Base-by-base conservation (phyloP, 2,329 filamentous ascomycete genomes). In the Drechslerella coelobrocha region DNA sequence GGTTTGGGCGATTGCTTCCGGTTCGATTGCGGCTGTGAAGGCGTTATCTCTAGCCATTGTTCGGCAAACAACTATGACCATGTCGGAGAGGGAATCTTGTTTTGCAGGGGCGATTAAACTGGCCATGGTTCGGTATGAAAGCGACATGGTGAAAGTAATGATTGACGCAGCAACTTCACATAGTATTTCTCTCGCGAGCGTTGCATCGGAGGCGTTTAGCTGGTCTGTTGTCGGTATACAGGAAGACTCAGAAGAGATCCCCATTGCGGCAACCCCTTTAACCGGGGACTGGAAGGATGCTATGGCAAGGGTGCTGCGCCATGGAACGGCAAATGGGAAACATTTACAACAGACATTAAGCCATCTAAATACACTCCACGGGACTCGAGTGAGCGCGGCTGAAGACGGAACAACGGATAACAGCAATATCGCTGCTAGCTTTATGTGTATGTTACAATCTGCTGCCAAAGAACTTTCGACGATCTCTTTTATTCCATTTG, bases 161-260 rank as follows among this genome's bases (percentile, higher is more conserved):
- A 45, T 69, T 17, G 65, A 62, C 2, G 37, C 57, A 14, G 59
- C 65, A 19, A 62, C 41, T 29, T 62, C 65, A 0, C 19, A 59
- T 8, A 52, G 57, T 3, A 7, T 69, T 12, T 57, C 48, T 12
- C 65, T 69, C 34, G 26, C 57, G 12, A 48, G 26, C 21, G 57
- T 69, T 7, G 65, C 65, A 21, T 62, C 65, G 2, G 65, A 69
- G 37, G 65, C 57, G 1, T 69, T 69, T 47, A 29, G 62, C n/a
- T 69, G 65, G 65, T 57, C 57, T 9, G 65, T 69, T 31, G 39
- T 62, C 6, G 39, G 23, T n/a, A 52, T 69, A 7, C 65, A 51
- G 17, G 65, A 69, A 5, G 57, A 57, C 9, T 62, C 65, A n/a
- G 52, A 62, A 2, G 51, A 69, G 17, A 69, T 69, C 34, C 65